phyloP scores from a whole-genome alignment of 2,329 filamentous ascomycete species.

The Curvularia verruculosa region DNA sequence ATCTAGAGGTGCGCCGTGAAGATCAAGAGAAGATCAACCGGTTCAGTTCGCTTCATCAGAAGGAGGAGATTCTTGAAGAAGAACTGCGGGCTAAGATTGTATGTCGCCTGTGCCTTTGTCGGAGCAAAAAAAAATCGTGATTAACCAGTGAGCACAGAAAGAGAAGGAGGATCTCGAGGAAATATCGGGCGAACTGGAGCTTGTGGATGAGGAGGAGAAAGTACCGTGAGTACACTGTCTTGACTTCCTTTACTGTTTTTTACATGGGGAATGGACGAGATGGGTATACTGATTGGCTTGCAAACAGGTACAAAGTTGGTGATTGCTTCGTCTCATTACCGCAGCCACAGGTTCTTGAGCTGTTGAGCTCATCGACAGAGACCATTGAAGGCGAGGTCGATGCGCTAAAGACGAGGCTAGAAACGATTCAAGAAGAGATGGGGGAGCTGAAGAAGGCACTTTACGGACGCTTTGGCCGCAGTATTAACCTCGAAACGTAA shows the following conservation, averaged over 20 bases:
- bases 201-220: constrained; percentile 92
- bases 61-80: constrained; percentile 78
- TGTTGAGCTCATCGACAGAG: constrained; percentile 74
- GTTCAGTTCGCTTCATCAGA: constrained; percentile 92
- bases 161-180: constrained; percentile 98
- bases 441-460: constrained; percentile 85
- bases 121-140: too few relatives aligned
- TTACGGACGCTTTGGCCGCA: constrained; percentile 93
- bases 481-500: constrained; percentile 92
- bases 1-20: constrained; percentile 92
- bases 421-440: constrained; percentile 82
- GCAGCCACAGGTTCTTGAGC: constrained; percentile 82
- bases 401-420: constrained; percentile 76
- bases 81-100: constrained; percentile 81
- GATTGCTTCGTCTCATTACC: constrained; percentile 92
- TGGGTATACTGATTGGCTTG: neutral
- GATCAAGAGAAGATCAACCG: constrained; percentile 99
- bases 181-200: constrained; percentile 85
- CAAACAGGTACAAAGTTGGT: constrained; percentile 86
- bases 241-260: neutral
- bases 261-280: neutral
- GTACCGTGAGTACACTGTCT: constrained; percentile 70
- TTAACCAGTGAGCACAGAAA: constrained; percentile 65
- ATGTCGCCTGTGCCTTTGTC: constrained; percentile 37
- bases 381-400: constrained; percentile 78